Base-by-base conservation (phyloP, 768 basidiomycete genomes). In the Collybiopsis confluens region DNA sequence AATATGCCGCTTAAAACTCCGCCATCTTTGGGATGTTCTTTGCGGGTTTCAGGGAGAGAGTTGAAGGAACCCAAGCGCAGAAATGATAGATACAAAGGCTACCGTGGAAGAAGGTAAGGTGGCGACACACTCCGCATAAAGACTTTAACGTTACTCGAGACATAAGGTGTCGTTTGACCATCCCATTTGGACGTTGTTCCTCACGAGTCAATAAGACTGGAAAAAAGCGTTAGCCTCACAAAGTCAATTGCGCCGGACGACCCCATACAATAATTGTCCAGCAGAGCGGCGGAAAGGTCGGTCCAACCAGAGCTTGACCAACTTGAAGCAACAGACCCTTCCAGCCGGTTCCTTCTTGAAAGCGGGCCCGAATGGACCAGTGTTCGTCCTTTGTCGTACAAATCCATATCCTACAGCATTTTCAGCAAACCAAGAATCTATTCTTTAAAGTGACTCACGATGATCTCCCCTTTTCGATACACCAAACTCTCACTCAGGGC, bases 51-150 rank as follows among this genome's bases (percentile, higher is more conserved):
- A 4, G 82, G 70, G 5, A 79, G 71, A 1, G 64, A 73, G 18
- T 76, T 72, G 63, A 92, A 93, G 15, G 77, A 69, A 26, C 79
- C 89, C 7, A 92, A 73, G 16, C 81, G 82, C n/a, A 93, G 77
- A 58, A 85, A 92, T 35, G 87, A 85, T 2, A 93, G 69, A 3
- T 90, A 86, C 52, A 93, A 79, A 26, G 91, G 91, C 91, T 92
- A 57, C 4, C 16, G 13, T 5, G n/a, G 18, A 40, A 23, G n/a
- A 4, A 2, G 28, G 33, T 33, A 35, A 16, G 52, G 56, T 45
- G 55, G 40, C 47, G 9, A 46, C 3, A 56, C 18, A 43, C 44
- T 13, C 18, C 4, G 38, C 24, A 24, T 24, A 18, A 27, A 45
- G 24, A 52, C 7, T 37, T 18, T 10, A 16, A 49, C 84, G 52